Base-by-base conservation (phyloP, 2,329 filamentous ascomycete genomes). In the Trichoderma sp. region DNA sequence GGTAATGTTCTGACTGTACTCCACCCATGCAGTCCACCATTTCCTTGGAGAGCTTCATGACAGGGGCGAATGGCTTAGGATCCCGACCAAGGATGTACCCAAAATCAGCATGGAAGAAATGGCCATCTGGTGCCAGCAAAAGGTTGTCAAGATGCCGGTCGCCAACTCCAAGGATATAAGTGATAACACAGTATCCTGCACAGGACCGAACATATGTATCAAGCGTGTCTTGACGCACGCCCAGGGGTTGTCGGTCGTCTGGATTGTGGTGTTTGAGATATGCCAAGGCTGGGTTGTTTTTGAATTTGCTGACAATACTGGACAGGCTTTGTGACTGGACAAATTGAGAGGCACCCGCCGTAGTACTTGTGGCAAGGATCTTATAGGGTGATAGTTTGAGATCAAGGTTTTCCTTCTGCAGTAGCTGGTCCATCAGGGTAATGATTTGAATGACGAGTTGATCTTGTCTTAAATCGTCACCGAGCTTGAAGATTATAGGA, bases 11-110 rank as follows among this genome's bases (percentile, higher is more conserved):
- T 4, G 91, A 93, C 39, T 87, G 86, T 8, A 90, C 86, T 14
- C 96, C 96, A 51, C 96, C 96, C 93, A 99, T 97, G 71, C 94
- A 96, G 76, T 99, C 96, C 4, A 98, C 93, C 96, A 99, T 99
- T 77, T 99, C 95, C 74, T 94, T 95, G 76, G 91, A 95, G 10
- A 99, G 88, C 79, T 99, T 99, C 90, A 99, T 97, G 64, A 95
- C 89, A 0, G 96, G 96, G 0, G 96, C 95, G 77, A 99, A 98
- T 0, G 96, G 96, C 77, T 99, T 99, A 0, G 96, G 96, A 74
- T 99, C 96, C 51, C 96, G 92, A 21, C 96, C 96, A 1, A 99
- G 90, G 71, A 99, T 99, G 80, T 97, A 99, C 52, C 96, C 96
- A 75, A 99, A 99, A 79, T 99, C 96, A 34, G 95, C 94, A 78